Conservation (phyloP, 2,329 filamentous ascomycete genomes). For the Metarhizium album region DNA sequence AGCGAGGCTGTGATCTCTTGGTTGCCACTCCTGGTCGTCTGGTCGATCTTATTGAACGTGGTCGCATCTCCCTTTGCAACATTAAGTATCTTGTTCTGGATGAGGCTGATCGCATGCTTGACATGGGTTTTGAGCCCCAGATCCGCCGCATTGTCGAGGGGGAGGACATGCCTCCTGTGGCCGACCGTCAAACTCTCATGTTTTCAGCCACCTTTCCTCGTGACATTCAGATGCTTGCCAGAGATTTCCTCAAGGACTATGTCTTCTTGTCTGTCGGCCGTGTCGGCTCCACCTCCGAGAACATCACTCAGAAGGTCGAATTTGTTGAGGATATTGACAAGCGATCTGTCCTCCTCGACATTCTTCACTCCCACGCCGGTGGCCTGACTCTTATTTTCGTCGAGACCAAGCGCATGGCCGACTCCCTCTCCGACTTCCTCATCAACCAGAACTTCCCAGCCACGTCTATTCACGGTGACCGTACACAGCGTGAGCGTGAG, state of each 20-base stretch:
- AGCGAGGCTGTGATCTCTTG: constrained; percentile 90
- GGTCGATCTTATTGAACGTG: constrained; percentile 96
- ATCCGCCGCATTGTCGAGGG: constrained; percentile 97
- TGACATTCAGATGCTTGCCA: constrained; percentile 97
- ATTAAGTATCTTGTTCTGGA: constrained; percentile 99
- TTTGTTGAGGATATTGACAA: constrained; percentile 97
- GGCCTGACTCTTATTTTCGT: constrained; percentile 96
- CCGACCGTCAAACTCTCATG: constrained; percentile 94
- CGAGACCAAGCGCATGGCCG: constrained; percentile 99
- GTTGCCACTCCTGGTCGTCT: constrained; percentile 96
- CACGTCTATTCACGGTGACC: constrained; percentile 96
- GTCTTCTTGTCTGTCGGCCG: constrained; percentile 97
- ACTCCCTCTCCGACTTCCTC: constrained; percentile 93
- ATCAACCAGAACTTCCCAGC: constrained; percentile 98
- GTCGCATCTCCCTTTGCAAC: constrained; percentile 92
- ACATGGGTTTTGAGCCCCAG: constrained; percentile 99
- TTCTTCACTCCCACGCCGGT: constrained; percentile 84
- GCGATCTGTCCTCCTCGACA: constrained; percentile 93
- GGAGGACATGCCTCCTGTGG: constrained; percentile 87
- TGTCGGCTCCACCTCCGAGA: constrained; percentile 98
- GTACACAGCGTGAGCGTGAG: constrained; percentile 97
- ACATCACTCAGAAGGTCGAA: constrained; percentile 98
- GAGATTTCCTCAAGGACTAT: constrained; percentile 98
- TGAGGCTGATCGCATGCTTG: constrained; percentile 99
- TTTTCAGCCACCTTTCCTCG: constrained; percentile 98